Percentiles rank a stretch among this genome's conserved stretches.
These are phyloP conservation scores for Dendrobium catenatum DNA, from an alignment of 106 monocot genomes.

Conservation along the genomic window DNA sequence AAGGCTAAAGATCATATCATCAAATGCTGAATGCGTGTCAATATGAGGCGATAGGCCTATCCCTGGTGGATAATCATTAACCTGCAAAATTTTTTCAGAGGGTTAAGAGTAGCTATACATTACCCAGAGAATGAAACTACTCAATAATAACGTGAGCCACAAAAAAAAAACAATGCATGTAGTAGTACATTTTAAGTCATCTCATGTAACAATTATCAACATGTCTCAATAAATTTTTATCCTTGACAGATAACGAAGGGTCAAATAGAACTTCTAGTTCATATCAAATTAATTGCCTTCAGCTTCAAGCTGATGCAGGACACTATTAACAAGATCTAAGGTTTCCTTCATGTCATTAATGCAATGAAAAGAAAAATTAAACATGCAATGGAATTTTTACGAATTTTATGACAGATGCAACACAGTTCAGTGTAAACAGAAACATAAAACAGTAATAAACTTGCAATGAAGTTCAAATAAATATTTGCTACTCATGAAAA, in stretches of 20 bases:
- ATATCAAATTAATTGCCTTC: neutral
- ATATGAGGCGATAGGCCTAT: conserved; percentile 92
- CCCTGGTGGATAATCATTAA: conserved; percentile 89
- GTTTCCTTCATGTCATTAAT: neutral
- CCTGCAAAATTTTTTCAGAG: conserved; percentile 33
- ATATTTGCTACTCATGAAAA: too few relatives aligned
- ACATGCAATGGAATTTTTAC: neutral
- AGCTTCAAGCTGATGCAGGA: neutral
- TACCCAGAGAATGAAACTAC: neutral
- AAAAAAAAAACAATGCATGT: neutral
- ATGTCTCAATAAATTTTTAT: neutral
- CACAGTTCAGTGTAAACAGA: neutral
- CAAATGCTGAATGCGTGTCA: conserved; percentile 97
- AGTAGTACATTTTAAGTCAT: neutral
- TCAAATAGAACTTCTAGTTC: neutral
- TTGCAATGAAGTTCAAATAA: too few relatives aligned
- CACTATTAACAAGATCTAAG: neutral
- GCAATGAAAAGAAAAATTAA: neutral
- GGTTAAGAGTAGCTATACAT: neutral
- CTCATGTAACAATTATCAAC: neutral
- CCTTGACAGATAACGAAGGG: neutral
- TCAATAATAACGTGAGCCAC: neutral
- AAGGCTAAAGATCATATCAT: conserved; percentile 78
- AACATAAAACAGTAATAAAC: neutral
- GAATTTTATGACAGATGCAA: neutral